Conservation (phyloP, 495 filamentous ascomycete genomes). For the Hypoxylon lienhwacheense region DNA sequence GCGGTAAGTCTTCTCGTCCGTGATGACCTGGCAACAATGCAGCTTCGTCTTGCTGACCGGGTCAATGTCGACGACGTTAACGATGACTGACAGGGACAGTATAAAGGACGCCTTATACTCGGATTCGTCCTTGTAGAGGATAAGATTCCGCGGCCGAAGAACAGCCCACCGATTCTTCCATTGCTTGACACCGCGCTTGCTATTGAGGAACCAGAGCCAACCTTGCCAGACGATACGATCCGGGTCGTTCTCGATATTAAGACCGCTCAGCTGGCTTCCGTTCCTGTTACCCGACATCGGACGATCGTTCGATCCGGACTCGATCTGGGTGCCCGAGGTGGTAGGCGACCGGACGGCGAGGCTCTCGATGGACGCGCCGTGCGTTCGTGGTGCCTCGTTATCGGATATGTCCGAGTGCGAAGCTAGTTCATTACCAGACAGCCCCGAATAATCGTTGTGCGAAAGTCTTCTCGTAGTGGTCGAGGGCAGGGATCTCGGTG, state of each 20-base stretch:
- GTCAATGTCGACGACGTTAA: constrained; percentile 92
- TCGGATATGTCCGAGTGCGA: constrained; percentile 93
- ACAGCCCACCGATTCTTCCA: constrained; percentile 97
- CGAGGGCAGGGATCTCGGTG: constrained; percentile 42
- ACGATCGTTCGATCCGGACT: constrained; percentile 23
- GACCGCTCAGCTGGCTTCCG: constrained; percentile 58
- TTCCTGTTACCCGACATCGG: constrained; percentile 51
- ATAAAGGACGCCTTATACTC: constrained; percentile 89
- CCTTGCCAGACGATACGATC: constrained; percentile 89
- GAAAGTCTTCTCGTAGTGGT: constrained; percentile 49
- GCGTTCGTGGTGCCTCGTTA: constrained; percentile 50
- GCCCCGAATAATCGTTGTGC: constrained; percentile 67
- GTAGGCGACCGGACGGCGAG: constrained; percentile 45
- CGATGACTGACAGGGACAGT: constrained; percentile 74
- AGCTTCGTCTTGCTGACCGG: constrained; percentile 80
- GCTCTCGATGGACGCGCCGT: constrained; percentile 50
- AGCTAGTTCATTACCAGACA: constrained; percentile 78
- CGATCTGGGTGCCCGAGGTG: constrained; percentile 32
- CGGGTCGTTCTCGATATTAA: constrained; percentile 55
- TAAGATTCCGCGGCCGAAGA: constrained; percentile 80
- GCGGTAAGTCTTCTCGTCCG: constrained; percentile 88
- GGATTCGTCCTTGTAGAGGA: constrained; percentile 89
- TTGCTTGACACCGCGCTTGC: constrained; percentile 82
- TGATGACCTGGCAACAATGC: constrained; percentile 90
- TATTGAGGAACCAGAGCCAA: constrained; percentile 81